Conservation (phyloP, 164 flowering plant genomes). For the Brasenia schreberi region DNA sequence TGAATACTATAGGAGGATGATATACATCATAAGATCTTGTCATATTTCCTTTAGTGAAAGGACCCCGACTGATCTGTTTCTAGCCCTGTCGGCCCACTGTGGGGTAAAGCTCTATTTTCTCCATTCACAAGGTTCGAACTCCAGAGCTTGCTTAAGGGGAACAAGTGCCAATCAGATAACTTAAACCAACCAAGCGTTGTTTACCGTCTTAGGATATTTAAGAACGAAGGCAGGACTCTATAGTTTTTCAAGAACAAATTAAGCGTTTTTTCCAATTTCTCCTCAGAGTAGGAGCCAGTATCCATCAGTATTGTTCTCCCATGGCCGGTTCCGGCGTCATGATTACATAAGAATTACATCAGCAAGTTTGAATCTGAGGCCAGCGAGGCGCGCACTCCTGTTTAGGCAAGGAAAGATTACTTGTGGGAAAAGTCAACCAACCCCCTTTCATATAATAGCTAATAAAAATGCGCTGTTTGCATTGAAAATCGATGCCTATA, state of each 20-base stretch:
- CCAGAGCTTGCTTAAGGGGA: too few relatives aligned
- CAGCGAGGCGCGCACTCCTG: background rate
- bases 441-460: background rate
- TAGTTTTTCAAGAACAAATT: background rate
- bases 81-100: too few relatives aligned
- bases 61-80: too few relatives aligned
- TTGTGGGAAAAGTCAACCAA: background rate
- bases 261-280: background rate
- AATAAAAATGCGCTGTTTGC: background rate
- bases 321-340: background rate
- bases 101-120: too few relatives aligned
- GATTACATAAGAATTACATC: background rate
- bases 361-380: background rate
- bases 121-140: too few relatives aligned
- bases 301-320: background rate
- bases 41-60: too few relatives aligned
- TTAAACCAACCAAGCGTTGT: too few relatives aligned
- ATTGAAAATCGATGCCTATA: background rate
- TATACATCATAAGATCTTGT: too few relatives aligned
- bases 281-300: background rate
- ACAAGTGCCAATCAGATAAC: too few relatives aligned
- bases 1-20: too few relatives aligned
- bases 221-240: too few relatives aligned
- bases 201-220: too few relatives aligned
- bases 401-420: background rate